Evolutionary conservation across 805 yeast species (phyloP), one percentile per base, ranked within the genome.

Genomic region (Naumovozyma baii): DNA sequence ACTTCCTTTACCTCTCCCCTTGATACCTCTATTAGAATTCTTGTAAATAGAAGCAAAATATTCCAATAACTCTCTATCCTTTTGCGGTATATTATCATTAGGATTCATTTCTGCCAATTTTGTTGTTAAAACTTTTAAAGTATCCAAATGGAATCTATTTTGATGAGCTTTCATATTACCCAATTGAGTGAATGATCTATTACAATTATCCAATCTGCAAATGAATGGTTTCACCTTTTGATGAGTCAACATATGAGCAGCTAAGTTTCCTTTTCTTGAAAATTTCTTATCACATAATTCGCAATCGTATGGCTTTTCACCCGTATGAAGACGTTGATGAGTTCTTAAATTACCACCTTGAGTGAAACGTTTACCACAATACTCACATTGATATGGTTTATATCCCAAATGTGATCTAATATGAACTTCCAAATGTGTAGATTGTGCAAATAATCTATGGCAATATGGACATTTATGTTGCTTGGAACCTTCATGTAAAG

Each of bases 161-260:
- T 88, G 97, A 61, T 90, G 97, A 1, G 94, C 83, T 62, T 90
- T 88, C 68, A 88, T 71, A 55, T 88, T 88, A 3, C 96, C 96
- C 51, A 88, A 68, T 64, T 88, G 97, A 1, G 96, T 83, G 54
- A 88, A 88, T 3, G 81, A 72, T 63, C 86, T 87, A 48, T 74
- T 78, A 63, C 96, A 88, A 42, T 72, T 69, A 59, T 86, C 95
- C 43, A 88, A 69, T 51, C 74, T 76, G 63, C 96, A 88, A 41
- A 74, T 73, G 55, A 69, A 84, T 5, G 95, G 96, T 52, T 83
- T 79, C 41, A 75, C 66, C 50, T 83, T 78, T 41, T 78, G 79
- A 62, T 87, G 96, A 0, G 94, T 86, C 42, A 84, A 65, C 58
- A 71, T 68, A 62, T 88, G 97, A 3, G 95, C 94, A 18, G 90